Base-by-base conservation (phyloP, 331 rosid genomes). In the Telfairia occidentalis region DNA sequence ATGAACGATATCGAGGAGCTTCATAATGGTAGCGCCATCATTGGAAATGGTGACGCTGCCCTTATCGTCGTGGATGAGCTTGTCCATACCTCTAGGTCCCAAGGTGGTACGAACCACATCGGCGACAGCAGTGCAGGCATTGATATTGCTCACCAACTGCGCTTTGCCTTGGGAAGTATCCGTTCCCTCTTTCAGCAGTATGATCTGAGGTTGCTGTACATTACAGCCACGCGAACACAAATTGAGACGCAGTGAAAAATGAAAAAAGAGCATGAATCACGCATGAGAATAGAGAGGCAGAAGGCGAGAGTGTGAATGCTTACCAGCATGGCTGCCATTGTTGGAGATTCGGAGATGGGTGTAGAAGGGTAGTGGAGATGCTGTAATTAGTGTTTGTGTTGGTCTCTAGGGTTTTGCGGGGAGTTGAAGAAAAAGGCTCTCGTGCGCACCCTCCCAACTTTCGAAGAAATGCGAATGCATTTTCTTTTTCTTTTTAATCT, bases 21-120 rank as follows among this genome's bases (percentile, higher is more conserved):
- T 95, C 99, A 95, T 95, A 81, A 95, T 95, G 59, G 99, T 95
- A 65, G 99, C 99, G 57, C 99, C 99, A 43, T 95, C 99, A 66
- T 95, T 95, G 64, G 99, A 95, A 42, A 95, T 95, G 84, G 99
- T 95, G 81, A 95, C 97, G 21, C 15, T 55, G 28, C 97, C 99
- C 77, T 95, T 95, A 43, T 92, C 90, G 38, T 92, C 97, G 58
- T 95, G 99, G 53, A 95, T 95, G 82, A 95, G 96, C 50, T 95
- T 95, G 87, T 95, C 99, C 99, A 95, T 95, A 37, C 99, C 99
- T 46, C 99, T 89, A 0, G 99, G 99, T 1, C 99, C 99, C 2
- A 95, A 85, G 5, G 99, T 95, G 70, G 92, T 84, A 34, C 99
- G 87, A 30, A 95, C 97, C 82, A 95, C 96, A 50, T 95, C 99